Conservation (phyloP, 805 yeast genomes). For the Cyberlindnera amylophila region DNA sequence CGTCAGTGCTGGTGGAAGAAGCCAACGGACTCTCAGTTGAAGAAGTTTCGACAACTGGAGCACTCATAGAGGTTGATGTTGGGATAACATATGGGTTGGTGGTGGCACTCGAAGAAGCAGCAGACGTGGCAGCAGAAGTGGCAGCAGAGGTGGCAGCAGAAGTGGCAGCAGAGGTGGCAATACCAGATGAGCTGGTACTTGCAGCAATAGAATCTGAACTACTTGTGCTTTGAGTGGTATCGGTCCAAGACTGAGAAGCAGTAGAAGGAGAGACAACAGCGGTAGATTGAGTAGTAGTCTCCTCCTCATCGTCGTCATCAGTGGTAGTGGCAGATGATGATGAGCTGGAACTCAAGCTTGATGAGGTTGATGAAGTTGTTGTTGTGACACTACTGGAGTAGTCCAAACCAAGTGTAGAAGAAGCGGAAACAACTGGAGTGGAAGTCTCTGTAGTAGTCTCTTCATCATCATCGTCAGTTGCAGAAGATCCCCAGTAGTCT, state of each 20-base stretch:
- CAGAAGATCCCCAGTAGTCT: background rate
- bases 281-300: background rate
- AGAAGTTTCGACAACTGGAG: constrained; percentile 6
- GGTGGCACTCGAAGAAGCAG: background rate
- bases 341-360: background rate
- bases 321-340: background rate
- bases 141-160: background rate
- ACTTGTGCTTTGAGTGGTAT: background rate
- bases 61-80: constrained; percentile 8
- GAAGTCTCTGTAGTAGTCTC: constrained; percentile 6
- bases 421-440: background rate
- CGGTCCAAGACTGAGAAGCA: constrained; percentile 4
- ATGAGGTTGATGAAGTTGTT: background rate
- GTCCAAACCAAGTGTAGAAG: background rate
- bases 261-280: constrained; percentile 2
- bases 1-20: no score
- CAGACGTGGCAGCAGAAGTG: background rate
- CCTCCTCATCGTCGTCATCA: constrained; percentile 1
- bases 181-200: background rate
- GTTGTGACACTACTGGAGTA: background rate
- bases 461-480: constrained; percentile 1
- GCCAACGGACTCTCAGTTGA: background rate
- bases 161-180: background rate
- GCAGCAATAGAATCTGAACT: background rate
- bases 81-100: constrained; percentile 12